Percentiles rank a stretch among this genome's conserved stretches.
Conservation (phyloP, 2,329 filamentous ascomycete genomes). For the Talaromyces sp. region DNA sequence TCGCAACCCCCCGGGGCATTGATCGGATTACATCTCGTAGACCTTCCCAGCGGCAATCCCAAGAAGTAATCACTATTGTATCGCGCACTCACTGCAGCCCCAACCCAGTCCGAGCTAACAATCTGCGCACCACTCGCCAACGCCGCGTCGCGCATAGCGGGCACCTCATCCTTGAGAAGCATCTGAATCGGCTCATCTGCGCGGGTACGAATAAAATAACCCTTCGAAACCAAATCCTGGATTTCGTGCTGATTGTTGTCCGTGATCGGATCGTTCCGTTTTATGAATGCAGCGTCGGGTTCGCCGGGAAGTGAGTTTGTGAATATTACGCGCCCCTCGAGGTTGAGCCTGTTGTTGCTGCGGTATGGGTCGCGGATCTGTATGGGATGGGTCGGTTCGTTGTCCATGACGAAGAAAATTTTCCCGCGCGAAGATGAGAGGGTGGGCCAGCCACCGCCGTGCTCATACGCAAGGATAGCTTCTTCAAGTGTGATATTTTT, state of each 20-base stretch:
- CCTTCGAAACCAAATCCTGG: conserved; percentile 15
- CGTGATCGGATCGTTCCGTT: conserved; percentile 15
- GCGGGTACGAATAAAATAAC: conserved; percentile 16
- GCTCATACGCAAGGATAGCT: conserved; percentile 13
- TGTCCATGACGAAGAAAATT: conserved; percentile 19
- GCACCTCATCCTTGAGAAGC: conserved; percentile 9
- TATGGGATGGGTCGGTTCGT: conserved; percentile 18
- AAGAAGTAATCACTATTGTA: conserved; percentile 19
- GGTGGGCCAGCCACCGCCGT: conserved; percentile 17
- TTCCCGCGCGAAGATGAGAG: conserved; percentile 13
- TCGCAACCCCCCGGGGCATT: conserved; percentile 12
- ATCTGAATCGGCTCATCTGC: conserved; percentile 17
- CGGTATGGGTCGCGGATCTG: conserved; percentile 16
- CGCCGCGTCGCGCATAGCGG: conserved; percentile 14
- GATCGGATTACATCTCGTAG: conserved; percentile 17
- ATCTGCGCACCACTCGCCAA: conserved; percentile 17
- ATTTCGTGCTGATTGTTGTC: conserved; percentile 15
- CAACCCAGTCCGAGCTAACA: conserved; percentile 17
- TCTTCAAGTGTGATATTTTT: conserved; percentile 15
- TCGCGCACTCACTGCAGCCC: conserved; percentile 10
- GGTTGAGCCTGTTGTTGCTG: conserved; percentile 9
- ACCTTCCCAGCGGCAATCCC: conserved; percentile 3
- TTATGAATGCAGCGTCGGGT: conserved; percentile 18
- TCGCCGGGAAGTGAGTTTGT: conserved; percentile 16
- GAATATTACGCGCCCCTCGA: conserved; percentile 18